A percentile compares a stretch with the other conserved stretches of the same genome.
Conservation (phyloP, 164 flowering plant species). For the Nymphaea colorata region DNA sequence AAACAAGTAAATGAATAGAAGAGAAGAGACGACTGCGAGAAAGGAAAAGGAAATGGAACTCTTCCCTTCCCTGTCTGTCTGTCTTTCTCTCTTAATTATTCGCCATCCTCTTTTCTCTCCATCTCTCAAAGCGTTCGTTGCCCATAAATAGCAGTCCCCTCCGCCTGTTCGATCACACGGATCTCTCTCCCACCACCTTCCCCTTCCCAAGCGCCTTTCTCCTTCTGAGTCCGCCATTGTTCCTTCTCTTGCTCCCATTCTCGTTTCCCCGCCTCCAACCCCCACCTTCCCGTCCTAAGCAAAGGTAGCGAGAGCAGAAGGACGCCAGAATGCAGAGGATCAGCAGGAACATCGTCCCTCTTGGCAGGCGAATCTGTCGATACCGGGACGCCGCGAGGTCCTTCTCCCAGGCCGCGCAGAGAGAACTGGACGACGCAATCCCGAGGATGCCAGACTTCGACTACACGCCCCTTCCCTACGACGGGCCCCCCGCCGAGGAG, state of each 20-base stretch:
- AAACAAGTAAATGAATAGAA: no score
- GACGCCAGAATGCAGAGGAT: neutral
- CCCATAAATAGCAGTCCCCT: no score
- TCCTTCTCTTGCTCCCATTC: neutral
- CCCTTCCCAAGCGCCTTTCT: no score
- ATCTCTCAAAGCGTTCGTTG: no score
- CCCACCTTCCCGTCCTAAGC: neutral
- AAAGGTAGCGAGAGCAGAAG: no score
- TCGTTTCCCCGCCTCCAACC: neutral
- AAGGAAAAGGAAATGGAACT: neutral
- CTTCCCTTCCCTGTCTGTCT: neutral
- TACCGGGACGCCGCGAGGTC: neutral
- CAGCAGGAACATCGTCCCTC: neutral
- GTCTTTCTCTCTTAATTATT: neutral
- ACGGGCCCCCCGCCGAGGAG: slow-evolving; percentile 69
- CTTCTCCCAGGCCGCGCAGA: neutral
- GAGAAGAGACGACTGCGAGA: neutral
- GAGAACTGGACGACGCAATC: neutral
- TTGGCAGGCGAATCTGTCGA: neutral
- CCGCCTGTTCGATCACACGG: no score
- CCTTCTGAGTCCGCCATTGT: no score
- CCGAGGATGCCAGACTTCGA: slow-evolving; percentile 60
- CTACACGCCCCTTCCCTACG: slow-evolving; percentile 82
- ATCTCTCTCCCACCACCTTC: no score
- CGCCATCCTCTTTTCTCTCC: neutral